Evolutionary conservation across 73 alveolate genomes (phyloP).

Genomic region (Blepharisma japonicum): DNA sequence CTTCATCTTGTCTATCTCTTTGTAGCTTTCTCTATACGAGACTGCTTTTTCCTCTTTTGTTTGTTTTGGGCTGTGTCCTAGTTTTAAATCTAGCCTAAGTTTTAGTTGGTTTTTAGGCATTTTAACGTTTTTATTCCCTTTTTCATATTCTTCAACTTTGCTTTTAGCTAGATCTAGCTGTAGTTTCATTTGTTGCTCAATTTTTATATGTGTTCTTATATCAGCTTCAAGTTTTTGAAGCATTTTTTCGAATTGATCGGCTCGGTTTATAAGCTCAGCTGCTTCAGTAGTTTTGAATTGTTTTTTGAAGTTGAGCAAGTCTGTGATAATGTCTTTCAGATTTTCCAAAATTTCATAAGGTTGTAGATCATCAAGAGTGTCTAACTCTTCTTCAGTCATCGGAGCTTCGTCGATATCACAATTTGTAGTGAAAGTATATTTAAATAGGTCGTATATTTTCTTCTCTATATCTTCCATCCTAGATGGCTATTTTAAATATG

Average conservation of each 20-base stretch:
- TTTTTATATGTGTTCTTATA: slow-evolving; percentile 75
- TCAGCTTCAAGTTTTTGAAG: slow-evolving; percentile 80
- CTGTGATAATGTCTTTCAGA: slow-evolving; percentile 10
- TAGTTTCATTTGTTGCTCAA: slow-evolving; percentile 76
- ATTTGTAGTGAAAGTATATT: neutral
- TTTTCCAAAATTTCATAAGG: slow-evolving; percentile 2
- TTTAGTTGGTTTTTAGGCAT: neutral
- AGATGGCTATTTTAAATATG: no score
- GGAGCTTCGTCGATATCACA: slow-evolving; percentile 20
- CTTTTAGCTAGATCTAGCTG: slow-evolving; percentile 68
- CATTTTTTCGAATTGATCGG: slow-evolving; percentile 32
- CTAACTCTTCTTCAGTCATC: slow-evolving; percentile 1
- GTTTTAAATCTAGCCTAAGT: no score
- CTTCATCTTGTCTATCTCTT: no score
- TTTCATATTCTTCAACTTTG: slow-evolving; percentile 69
- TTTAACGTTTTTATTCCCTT: neutral
- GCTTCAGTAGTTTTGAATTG: slow-evolving; percentile 4
- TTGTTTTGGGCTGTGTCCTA: no score
- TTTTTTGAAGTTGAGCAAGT: neutral
- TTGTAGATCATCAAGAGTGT: slow-evolving; percentile 8
- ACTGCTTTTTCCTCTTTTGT: no score
- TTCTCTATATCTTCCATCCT: no score
- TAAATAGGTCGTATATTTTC: neutral
- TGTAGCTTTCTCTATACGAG: no score
- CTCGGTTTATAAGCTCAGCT: slow-evolving; percentile 18